Evolutionary conservation across 345 rosid genomes (phyloP).

Genomic region (Rhodomyrtus tomentosa): DNA sequence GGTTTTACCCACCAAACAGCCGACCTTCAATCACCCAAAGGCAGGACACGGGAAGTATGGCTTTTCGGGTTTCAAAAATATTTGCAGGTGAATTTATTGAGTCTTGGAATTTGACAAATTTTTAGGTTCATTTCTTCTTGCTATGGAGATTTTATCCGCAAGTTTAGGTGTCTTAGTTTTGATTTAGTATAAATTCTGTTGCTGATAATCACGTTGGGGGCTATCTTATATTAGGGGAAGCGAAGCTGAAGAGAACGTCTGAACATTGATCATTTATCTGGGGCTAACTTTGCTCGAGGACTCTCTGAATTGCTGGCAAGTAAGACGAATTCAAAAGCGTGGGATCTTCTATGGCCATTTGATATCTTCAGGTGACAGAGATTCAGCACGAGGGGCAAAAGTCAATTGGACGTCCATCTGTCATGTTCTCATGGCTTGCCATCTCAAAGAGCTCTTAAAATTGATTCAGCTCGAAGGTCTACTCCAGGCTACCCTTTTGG

Average conservation of each 20-base stretch:
- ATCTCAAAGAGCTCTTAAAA: neutral
- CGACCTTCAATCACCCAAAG: conserved; percentile 40
- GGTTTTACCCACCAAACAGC: conserved; percentile 56
- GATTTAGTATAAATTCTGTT: neutral
- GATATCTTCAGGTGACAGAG: neutral
- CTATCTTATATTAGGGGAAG: neutral
- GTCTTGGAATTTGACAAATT: neutral
- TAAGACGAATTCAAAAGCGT: neutral
- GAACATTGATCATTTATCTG: neutral
- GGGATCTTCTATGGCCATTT: neutral
- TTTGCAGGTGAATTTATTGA: conserved; percentile 6
- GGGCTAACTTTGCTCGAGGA: neutral
- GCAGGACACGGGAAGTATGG: conserved; percentile 26
- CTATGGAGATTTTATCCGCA: neutral
- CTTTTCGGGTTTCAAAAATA: conserved; percentile 27
- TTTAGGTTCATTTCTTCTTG: neutral
- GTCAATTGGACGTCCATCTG: neutral
- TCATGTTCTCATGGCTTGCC: neutral
- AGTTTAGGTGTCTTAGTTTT: neutral
- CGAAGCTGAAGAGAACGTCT: neutral
- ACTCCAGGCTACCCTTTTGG: neutral
- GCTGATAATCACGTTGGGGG: neutral
- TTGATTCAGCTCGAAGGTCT: neutral
- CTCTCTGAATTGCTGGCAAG: neutral
- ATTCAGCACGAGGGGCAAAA: neutral